Base-by-base conservation (phyloP, 495 filamentous ascomycete species). In the Aspergillus panamensis region DNA sequence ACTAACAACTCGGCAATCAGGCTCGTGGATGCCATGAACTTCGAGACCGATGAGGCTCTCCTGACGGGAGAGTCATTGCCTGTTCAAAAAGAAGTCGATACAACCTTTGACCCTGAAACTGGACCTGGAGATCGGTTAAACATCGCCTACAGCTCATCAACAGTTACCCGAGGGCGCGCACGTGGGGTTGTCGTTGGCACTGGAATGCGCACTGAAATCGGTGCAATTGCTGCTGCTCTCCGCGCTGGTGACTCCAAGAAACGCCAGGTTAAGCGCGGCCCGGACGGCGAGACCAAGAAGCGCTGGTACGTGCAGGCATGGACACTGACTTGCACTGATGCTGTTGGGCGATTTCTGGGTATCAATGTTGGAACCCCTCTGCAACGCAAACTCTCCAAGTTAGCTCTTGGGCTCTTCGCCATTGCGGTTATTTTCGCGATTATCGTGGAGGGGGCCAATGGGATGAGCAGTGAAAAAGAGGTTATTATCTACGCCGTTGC, bases 61-160 rank as follows among this genome's bases (percentile, higher is more conserved):
- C 76, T 91, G 10, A 91, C 88, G 8, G 88, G 88, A n/a, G 88
- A 91, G 64, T 87, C 85, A 35, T 69, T 90, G n/a, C 86, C 87
- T 17, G 83, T 88, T n/a, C 68, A 74, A 17, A 90, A 91, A 64
- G 74, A 80, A 48, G 65, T 73, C 17, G 69, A 79, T 17, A 60
- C 73, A 9, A 67, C 64, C 8, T 73, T 80, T 32, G 70, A 80
- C 19, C 54, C 60, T 7, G 78, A 83, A 13, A 79, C 84, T 42
- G 82, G 85, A 1, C 80, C 84, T 8, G 87, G 88, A 14, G 88
- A 91, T 59, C 81, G 87, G 19, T 69, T 84, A 31, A 90, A 91
- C 62, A 84, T 90, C 62, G 82, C 82, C 16, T 90, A 87, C 66
- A 84, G 84, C 43, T 88, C 86, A 4, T 87, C 86, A 13, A 89